These are phyloP conservation scores for Escallonia herrerae DNA, from an alignment of 129 eudicot genomes.

Conservation along the genomic window DNA sequence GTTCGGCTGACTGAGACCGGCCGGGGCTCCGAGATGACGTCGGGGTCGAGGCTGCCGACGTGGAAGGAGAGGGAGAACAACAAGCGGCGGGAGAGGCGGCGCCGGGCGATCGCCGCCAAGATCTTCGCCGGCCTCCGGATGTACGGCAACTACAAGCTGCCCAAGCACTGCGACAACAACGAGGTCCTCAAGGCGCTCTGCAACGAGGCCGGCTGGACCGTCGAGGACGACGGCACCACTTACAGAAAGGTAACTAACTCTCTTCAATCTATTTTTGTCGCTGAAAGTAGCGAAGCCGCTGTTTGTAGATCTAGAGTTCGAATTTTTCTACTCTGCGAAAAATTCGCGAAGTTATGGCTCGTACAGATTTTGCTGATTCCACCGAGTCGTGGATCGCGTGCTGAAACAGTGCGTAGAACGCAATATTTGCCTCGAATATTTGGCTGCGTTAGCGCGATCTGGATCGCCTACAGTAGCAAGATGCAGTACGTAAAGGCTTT, in stretches of 20 bases:
- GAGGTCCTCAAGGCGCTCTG: slow-evolving; percentile 87
- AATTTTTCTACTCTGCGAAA: too few species aligned
- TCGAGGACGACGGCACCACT: slow-evolving; percentile 94
- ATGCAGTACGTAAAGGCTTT: too few species aligned
- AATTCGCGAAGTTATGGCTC: too few species aligned
- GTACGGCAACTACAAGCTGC: slow-evolving; percentile 81
- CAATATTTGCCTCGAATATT: too few species aligned
- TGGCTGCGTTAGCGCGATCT: too few species aligned
- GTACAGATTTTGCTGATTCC: too few species aligned
- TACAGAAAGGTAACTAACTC: slow-evolving; percentile 57
- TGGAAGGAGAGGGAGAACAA: slow-evolving; percentile 96
- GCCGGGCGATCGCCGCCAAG: slow-evolving; percentile 95
- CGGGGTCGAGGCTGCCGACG: slow-evolving; percentile 80
- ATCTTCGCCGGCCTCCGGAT: slow-evolving; percentile 76
- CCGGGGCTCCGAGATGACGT: slow-evolving; percentile 38
- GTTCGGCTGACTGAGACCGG: not conserved
- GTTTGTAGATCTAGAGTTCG: not conserved
- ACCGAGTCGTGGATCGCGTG: too few species aligned
- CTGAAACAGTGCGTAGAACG: too few species aligned
- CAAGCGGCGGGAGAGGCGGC: slow-evolving; percentile 81
- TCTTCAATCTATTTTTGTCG: not conserved
- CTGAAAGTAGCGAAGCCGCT: not conserved
- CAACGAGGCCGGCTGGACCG: slow-evolving; percentile 85
- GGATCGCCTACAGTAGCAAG: too few species aligned
- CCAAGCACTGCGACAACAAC: slow-evolving; percentile 91